Conservation (phyloP, 306 rosid genomes). For the Vicia villosa region DNA sequence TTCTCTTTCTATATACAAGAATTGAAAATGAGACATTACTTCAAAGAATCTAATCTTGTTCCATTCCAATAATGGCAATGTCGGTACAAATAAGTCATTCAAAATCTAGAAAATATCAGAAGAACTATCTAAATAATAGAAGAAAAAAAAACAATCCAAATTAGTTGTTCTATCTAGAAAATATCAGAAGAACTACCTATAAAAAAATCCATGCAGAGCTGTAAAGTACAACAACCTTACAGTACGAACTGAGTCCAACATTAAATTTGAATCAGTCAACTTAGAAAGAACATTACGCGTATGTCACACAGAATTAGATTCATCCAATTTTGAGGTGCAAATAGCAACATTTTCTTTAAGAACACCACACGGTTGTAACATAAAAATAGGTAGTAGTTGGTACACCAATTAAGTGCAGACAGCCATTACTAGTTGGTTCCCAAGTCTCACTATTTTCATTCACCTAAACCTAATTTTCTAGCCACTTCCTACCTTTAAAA, state of each 20-base stretch:
- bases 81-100: too few relatives aligned
- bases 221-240: not conserved
- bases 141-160: too few relatives aligned
- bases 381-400: conserved; percentile 37
- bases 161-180: not conserved
- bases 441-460: conserved; percentile 27
- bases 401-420: conserved; percentile 52
- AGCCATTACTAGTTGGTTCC: conserved; percentile 57
- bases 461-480: conserved; percentile 18
- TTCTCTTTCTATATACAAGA: not conserved
- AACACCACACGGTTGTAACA: conserved; percentile 36
- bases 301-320: not conserved
- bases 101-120: too few relatives aligned
- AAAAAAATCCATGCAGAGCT: not conserved
- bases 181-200: not conserved
- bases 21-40: not conserved
- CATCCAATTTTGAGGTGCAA: not conserved
- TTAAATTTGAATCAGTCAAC: not conserved
- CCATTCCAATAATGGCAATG: not conserved
- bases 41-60: not conserved
- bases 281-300: conserved; percentile 13
- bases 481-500: conserved; percentile 38
- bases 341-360: conserved; percentile 23
- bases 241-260: not conserved
- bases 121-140: too few relatives aligned